Conservation (phyloP, 208 protist species). For the Naegleria fowleri region DNA sequence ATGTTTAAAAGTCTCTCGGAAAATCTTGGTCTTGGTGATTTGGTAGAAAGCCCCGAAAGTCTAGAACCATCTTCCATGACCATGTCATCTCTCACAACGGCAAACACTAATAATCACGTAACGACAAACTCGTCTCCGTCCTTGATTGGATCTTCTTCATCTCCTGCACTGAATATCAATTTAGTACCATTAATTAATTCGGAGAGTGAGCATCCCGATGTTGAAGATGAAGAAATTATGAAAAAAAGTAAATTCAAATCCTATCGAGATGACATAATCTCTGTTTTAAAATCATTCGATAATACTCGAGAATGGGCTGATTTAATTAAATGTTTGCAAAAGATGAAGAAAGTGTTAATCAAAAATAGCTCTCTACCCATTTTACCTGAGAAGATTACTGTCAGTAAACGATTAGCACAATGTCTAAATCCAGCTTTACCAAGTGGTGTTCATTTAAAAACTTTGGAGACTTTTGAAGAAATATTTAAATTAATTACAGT, state of each 20-base stretch:
- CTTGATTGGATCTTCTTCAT: no score
- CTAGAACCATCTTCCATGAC: not conserved
- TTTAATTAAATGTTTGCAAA: slow-evolving; percentile 47
- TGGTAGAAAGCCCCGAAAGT: not conserved
- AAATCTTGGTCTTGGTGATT: not conserved
- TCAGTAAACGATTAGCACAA: slow-evolving; percentile 51
- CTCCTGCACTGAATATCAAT: not conserved
- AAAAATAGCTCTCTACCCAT: slow-evolving; percentile 20
- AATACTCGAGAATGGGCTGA: slow-evolving; percentile 51
- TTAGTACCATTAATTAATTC: not conserved
- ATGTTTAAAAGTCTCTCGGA: not conserved
- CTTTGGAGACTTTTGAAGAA: slow-evolving; percentile 49
- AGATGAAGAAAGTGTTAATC: slow-evolving; percentile 29
- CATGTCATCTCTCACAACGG: not conserved
- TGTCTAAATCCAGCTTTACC: slow-evolving; percentile 53
- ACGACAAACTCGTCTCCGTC: not conserved
- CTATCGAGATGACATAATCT: slow-evolving; percentile 41
- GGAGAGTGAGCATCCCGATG: not conserved
- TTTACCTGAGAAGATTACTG: slow-evolving; percentile 45
- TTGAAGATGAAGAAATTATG: slow-evolving; percentile 7
- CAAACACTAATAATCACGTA: not conserved
- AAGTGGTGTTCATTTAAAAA: slow-evolving; percentile 50
- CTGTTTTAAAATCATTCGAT: slow-evolving; percentile 42
- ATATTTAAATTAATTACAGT: slow-evolving; percentile 45
- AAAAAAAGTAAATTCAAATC: slow-evolving; percentile 34